Base-by-base conservation (phyloP, 1,284 basidiomycete species). In the Fomitopsis palustris region DNA sequence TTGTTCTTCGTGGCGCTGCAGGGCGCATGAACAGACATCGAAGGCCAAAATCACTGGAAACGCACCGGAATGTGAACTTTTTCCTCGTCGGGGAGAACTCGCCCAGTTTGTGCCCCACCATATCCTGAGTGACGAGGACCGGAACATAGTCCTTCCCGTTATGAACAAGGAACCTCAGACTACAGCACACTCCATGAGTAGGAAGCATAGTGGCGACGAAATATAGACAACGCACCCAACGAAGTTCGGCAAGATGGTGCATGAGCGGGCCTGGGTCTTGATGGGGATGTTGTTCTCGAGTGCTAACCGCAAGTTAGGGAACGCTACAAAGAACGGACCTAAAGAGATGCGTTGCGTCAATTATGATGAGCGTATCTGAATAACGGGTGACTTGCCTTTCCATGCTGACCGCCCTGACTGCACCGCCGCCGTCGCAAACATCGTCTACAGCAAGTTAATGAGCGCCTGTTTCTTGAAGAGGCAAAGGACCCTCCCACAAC, bases 21-120 rank as follows among this genome's bases (percentile, higher is more conserved):
- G 19, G 2, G 8, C 17, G 14, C 21, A 12, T 27, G 25, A 47
- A 25, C 23, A n/a, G 12, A 29, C 25, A 14, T n/a, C 12, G 23
- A 6, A 25, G 25, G 10, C 25, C 21, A 29, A 27, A 14, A 19
- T 4, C 6, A 7, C 35, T 14, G 10, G 3, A 45, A 17, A 82
- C 87, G 67, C 69, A 90, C 90, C 82, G 90, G 74, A 84, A 90
- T n/a, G 78, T 81, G 71, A 92, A 91, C 57, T 82, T 81, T 72
- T 90, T 90, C 75, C 92, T 87, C 43, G 95, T 98, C 61, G 89
- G 83, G 19, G 95, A 81, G 75, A 98, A 98, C 78, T 98, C 96
- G 55, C 96, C 96, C 57, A 99, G 76, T 75, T 99, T 98, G 74
- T 98, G 95, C 0, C 96, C 96, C 2, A 99, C 94, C 96, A 98